Evolutionary conservation across 805 yeast species (phyloP).

Genomic region (Kurtzmaniella cleridarum): DNA sequence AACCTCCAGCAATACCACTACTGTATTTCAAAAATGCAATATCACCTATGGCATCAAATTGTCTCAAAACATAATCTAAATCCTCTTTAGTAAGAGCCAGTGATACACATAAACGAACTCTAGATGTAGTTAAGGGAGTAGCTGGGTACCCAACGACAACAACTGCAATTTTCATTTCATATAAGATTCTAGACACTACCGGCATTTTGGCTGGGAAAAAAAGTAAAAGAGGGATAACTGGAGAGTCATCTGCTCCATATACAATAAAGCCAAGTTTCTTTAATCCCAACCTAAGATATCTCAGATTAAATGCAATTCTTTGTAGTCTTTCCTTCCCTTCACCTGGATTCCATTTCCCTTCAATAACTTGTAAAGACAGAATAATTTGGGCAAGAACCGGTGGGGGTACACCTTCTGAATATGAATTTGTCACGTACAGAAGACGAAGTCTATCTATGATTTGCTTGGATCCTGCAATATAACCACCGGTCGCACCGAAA

Average conservation of each 20-base stretch:
- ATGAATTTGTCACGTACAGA: conserved; percentile 64
- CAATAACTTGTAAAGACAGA: conserved; percentile 71
- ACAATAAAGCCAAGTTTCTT: conserved; percentile 91
- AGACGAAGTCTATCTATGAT: conserved; percentile 72
- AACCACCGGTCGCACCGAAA: conserved; percentile 99
- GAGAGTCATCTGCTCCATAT: conserved; percentile 93
- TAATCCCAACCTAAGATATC: conserved; percentile 86
- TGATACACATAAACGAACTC: conserved; percentile 91
- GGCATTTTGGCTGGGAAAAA: conserved; percentile 95
- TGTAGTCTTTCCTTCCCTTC: conserved; percentile 89
- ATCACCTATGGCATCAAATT: conserved; percentile 76
- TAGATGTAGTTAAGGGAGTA: conserved; percentile 81
- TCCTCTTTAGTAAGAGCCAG: conserved; percentile 92
- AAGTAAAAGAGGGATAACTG: conserved; percentile 84
- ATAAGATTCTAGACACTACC: conserved; percentile 77
- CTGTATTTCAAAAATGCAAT: conserved; percentile 67
- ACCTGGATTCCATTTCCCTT: conserved; percentile 81
- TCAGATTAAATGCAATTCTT: conserved; percentile 92
- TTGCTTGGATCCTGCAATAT: conserved; percentile 69
- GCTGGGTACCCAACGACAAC: conserved; percentile 98
- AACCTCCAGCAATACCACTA: conserved; percentile 74
- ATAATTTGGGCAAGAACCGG: conserved; percentile 86
- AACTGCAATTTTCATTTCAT: conserved; percentile 78
- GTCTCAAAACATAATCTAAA: conserved; percentile 70
- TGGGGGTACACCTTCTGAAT: conserved; percentile 86